Conservation (phyloP, 345 rosid species). For the Passiflora organensis region DNA sequence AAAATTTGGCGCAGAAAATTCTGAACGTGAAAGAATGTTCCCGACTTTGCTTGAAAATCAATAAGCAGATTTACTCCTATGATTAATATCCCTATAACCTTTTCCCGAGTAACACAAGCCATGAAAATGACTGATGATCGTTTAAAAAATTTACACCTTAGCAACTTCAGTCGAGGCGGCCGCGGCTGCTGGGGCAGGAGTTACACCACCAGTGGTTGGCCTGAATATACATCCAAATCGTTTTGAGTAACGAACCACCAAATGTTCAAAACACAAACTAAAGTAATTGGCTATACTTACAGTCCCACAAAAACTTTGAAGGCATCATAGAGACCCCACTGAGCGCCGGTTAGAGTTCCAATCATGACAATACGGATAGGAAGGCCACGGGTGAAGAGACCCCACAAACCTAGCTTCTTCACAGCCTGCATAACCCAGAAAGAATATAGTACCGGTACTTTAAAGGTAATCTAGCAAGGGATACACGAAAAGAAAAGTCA, state of each 20-base stretch:
- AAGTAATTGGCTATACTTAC: conserved; percentile 39
- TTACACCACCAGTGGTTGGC: conserved; percentile 96
- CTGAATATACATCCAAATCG: conserved; percentile 35
- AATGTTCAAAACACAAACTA: too few relatives aligned
- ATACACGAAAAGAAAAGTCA: neutral
- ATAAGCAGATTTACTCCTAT: conserved; percentile 26
- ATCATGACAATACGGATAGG: conserved; percentile 54
- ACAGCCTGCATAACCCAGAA: conserved; percentile 39
- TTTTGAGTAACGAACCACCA: conserved; percentile 2
- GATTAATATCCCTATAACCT: conserved; percentile 31
- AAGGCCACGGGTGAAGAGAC: conserved; percentile 61
- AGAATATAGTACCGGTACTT: too few relatives aligned
- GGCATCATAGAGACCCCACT: conserved; percentile 57
- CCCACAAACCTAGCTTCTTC: conserved; percentile 46
- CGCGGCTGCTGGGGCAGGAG: conserved; percentile 36
- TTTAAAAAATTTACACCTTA: conserved; percentile 28
- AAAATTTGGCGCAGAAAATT: conserved; percentile 11
- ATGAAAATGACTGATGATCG: conserved; percentile 1
- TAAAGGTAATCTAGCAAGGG: neutral
- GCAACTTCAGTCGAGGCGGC: conserved; percentile 35
- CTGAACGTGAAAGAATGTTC: conserved; percentile 31
- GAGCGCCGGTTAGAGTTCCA: conserved; percentile 56
- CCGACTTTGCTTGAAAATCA: conserved; percentile 22
- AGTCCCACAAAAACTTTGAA: conserved; percentile 52
- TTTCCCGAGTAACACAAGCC: conserved; percentile 3